Percentiles rank a stretch among this genome's conserved stretches.
These are phyloP conservation scores for Pseudogymnoascus sp. DNA, from an alignment of 2,329 filamentous ascomycete species.

Conservation along the genomic window DNA sequence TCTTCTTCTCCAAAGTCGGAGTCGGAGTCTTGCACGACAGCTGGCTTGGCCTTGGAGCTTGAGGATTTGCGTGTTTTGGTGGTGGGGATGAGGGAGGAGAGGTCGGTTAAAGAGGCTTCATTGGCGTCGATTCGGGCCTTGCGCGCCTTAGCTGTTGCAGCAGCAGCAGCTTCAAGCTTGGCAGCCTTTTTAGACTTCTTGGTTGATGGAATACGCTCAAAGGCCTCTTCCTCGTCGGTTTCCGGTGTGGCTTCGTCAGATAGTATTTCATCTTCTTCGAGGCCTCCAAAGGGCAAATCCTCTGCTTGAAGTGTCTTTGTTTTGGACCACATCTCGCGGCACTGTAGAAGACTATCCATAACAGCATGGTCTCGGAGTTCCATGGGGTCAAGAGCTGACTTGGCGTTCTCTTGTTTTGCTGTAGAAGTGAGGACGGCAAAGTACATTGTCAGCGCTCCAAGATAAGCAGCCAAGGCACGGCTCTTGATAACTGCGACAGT, in stretches of 20 bases:
- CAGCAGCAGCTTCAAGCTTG: slow-evolving; percentile 32
- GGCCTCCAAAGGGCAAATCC: slow-evolving; percentile 28
- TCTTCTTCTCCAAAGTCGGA: slow-evolving; percentile 95
- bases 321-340: slow-evolving; percentile 69
- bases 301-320: slow-evolving; percentile 53
- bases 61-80: slow-evolving; percentile 13
- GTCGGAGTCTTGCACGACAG: slow-evolving; percentile 47
- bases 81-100: slow-evolving; percentile 20
- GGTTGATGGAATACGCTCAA: neutral
- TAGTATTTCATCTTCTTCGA: slow-evolving; percentile 26
- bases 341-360: slow-evolving; percentile 76
- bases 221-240: slow-evolving; percentile 12
- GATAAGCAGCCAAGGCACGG: slow-evolving; percentile 74
- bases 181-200: slow-evolving; percentile 32
- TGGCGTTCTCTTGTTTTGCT: slow-evolving; percentile 47
- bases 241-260: slow-evolving; percentile 13
- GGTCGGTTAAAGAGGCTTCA: slow-evolving; percentile 35
- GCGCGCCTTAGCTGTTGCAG: slow-evolving; percentile 28
- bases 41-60: slow-evolving; percentile 38
- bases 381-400: slow-evolving; percentile 57
- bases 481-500: slow-evolving; percentile 59
- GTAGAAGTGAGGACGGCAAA: slow-evolving; percentile 87
- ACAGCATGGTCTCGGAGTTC: slow-evolving; percentile 83
- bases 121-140: slow-evolving; percentile 29
- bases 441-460: slow-evolving; percentile 84